Evolutionary conservation across 2,329 filamentous ascomycete genomes (phyloP).

Genomic region (Ambrosiella cleistominuta): DNA sequence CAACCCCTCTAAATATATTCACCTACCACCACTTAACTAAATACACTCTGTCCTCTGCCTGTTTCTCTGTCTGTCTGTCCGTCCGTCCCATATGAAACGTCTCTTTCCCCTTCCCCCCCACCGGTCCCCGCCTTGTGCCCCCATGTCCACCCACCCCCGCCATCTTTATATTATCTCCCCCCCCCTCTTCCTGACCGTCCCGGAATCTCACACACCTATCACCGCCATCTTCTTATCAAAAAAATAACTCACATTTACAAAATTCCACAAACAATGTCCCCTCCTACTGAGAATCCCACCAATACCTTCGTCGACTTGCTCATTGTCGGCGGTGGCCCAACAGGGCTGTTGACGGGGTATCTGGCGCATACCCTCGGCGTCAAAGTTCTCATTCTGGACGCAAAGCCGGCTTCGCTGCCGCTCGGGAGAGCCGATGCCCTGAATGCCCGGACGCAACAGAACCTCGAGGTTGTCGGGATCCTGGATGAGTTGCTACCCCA

Average conservation of each 20-base stretch:
- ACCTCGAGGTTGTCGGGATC: constrained; percentile 27
- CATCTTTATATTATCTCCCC: too few relatives aligned
- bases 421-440: constrained; percentile 30
- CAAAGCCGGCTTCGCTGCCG: constrained; percentile 22
- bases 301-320: constrained; percentile 19
- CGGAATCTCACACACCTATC: too few relatives aligned
- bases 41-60: too few relatives aligned
- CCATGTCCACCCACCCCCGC: too few relatives aligned
- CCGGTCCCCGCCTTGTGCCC: too few relatives aligned
- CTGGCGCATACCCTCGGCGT: constrained; percentile 26
- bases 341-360: constrained; percentile 27
- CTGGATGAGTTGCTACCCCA: constrained; percentile 24
- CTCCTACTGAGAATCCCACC: neutral
- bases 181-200: neutral
- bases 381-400: constrained; percentile 25
- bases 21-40: too few relatives aligned
- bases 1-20: too few relatives aligned
- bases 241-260: too few relatives aligned
- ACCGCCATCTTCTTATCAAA: too few relatives aligned
- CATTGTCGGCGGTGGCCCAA: constrained; percentile 27
- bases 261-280: neutral
- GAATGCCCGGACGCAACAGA: constrained; percentile 32
- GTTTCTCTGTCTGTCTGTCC: too few relatives aligned
- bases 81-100: too few relatives aligned
- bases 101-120: too few relatives aligned